A percentile compares a stretch with the other conserved stretches of the same genome.
These are phyloP conservation scores for Hypoxylon sp. DNA, from an alignment of 2,329 filamentous ascomycete genomes.

Conservation along the genomic window DNA sequence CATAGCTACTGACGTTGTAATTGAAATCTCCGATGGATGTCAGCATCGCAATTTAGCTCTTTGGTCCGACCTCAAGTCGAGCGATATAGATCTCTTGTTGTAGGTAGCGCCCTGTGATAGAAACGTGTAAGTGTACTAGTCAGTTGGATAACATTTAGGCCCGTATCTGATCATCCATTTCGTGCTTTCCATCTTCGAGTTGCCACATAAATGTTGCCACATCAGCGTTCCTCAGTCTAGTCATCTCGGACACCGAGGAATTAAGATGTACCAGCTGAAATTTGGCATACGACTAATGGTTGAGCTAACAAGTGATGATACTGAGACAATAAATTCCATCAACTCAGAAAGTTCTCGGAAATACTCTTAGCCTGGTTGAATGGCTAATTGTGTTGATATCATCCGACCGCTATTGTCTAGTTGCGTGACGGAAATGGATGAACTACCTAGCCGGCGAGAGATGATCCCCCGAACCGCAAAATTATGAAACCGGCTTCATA, in stretches of 20 bases:
- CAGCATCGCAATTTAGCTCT: not conserved
- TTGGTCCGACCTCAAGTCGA: not conserved
- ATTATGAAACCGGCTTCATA: not conserved
- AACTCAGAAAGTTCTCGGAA: not conserved
- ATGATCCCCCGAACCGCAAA: not conserved
- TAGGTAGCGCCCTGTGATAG: not conserved
- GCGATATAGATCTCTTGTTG: not conserved
- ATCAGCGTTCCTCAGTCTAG: not conserved
- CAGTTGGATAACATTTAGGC: not conserved
- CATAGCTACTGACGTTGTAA: too few relatives aligned
- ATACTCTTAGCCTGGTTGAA: not conserved
- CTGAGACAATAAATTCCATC: not conserved
- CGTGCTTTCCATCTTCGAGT: not conserved
- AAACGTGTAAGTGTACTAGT: not conserved
- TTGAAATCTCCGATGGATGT: not conserved
- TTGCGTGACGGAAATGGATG: not conserved
- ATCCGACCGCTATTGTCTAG: not conserved
- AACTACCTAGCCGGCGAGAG: not conserved
- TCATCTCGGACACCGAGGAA: not conserved
- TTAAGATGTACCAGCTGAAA: not conserved
- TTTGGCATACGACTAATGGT: not conserved
- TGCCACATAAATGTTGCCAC: conserved; percentile 8
- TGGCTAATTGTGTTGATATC: not conserved
- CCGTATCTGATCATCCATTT: not conserved
- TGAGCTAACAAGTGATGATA: not conserved